A percentile compares a stretch with the other conserved stretches of the same genome.
Evolutionary conservation across 768 basidiomycete genomes (phyloP).

Genomic region (Collybia sordida): DNA sequence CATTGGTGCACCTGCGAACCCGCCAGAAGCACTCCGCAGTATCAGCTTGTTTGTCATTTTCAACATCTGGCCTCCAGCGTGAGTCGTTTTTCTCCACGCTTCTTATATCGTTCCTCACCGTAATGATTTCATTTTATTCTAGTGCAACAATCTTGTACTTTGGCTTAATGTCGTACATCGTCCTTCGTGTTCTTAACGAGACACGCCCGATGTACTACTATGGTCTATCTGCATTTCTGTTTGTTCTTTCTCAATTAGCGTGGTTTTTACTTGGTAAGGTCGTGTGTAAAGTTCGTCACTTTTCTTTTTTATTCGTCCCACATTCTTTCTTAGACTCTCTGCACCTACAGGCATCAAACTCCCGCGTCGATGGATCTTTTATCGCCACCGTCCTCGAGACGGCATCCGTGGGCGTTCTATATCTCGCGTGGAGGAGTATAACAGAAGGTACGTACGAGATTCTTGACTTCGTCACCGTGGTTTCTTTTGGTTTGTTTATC

Average conservation of each 20-base stretch:
- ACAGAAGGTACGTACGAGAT: conserved; percentile 68
- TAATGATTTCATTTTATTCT: neutral
- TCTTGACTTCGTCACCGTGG: conserved; percentile 1
- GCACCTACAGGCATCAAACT: conserved; percentile 53
- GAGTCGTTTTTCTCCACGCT: neutral
- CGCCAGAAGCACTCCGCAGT: conserved; percentile 55
- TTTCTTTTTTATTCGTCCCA: neutral
- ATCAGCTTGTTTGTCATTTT: conserved; percentile 82
- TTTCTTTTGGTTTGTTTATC: conserved; percentile 7
- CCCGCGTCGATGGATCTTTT: conserved; percentile 85
- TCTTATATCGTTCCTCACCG: neutral
- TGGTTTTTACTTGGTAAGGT: conserved; percentile 80
- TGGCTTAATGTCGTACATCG: conserved; percentile 76
- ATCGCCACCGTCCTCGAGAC: conserved; percentile 84
- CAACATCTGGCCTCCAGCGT: conserved; percentile 63
- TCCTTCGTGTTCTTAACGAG: conserved; percentile 75
- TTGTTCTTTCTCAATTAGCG: conserved; percentile 77
- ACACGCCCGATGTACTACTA: conserved; percentile 79
- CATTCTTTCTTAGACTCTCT: neutral
- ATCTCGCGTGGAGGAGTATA: conserved; percentile 82
- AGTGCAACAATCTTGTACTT: conserved; percentile 60
- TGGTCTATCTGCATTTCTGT: conserved; percentile 68
- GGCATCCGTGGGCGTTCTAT: conserved; percentile 64
- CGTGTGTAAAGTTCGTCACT: conserved; percentile 58
- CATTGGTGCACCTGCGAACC: conserved; percentile 56